Conservation (phyloP, 345 rosid genomes). For the Gossypium anomalum region DNA sequence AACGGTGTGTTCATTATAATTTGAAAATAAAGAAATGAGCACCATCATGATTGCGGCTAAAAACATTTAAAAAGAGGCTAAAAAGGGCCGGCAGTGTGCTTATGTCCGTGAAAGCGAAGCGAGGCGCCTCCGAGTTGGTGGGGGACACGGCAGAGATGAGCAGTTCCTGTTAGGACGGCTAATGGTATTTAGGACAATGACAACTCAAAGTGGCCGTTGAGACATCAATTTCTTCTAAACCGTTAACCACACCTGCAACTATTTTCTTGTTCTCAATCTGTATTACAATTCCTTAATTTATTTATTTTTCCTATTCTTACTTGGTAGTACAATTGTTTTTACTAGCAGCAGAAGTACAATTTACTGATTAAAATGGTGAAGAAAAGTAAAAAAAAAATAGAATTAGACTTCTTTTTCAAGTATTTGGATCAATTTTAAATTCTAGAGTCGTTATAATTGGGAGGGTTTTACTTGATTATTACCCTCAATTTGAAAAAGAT, state of each 20-base stretch:
- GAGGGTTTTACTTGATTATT: fast-evolving
- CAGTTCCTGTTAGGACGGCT: constrained; percentile 29
- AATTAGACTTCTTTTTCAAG: too few relatives aligned
- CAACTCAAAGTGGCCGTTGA: background rate
- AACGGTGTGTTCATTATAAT: too few relatives aligned
- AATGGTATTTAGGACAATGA: background rate
- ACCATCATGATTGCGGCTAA: too few relatives aligned
- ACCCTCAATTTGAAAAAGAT: fast-evolving
- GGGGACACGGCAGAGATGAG: background rate
- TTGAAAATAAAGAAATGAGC: too few relatives aligned
- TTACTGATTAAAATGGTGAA: too few relatives aligned
- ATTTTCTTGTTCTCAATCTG: background rate
- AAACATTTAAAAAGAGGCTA: background rate
- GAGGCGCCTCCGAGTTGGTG: constrained; percentile 2
- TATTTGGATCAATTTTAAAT: too few relatives aligned
- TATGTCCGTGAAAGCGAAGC: constrained; percentile 25
- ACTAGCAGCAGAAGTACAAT: too few relatives aligned
- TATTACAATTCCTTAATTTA: background rate
- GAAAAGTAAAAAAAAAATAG: too few relatives aligned
- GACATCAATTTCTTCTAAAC: background rate
- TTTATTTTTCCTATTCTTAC: too few relatives aligned
- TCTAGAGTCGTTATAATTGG: fast-evolving
- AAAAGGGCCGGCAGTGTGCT: constrained; percentile 29
- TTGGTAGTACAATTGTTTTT: too few relatives aligned
- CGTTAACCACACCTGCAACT: background rate